Evolutionary conservation across 2,329 filamentous ascomycete species (phyloP), one percentile per base, ranked within the genome.

Genomic region (Epichloe bromicola): DNA sequence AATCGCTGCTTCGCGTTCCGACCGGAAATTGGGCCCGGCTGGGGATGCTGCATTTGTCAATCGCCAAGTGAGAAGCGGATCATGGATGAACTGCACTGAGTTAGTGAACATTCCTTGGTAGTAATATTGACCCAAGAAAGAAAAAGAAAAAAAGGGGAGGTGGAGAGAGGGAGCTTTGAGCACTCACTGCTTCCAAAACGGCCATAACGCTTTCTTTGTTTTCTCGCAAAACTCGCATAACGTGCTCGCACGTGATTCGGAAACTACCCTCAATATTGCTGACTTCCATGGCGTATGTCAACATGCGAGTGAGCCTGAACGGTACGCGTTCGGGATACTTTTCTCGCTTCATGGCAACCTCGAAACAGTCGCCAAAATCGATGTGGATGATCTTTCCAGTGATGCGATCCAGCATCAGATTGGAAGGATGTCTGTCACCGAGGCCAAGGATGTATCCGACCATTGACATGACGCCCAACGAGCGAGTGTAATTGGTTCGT

Each of bases 181-280:
- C 6, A 83, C 86, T 82, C 79, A 93, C 88, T 57, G 93, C 93
- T 78, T 99, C 93, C 51, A 98, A 74, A 19, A 99, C 93, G 33
- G 93, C 93, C 88, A 98, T 96, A 53, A 99, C 79, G 41, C 89
- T 95, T 71, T 98, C 93, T 70, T 98, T 98, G 69, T 98, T 98
- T 58, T 93, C 89, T 51, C 93, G 78, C 57, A 99, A 74, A 14
- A 99, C 90, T 54, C 93, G 82, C 93, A 99, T 99, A 48, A 96
- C 91, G 60, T 95, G 90, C 70, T 98, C 94, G 61, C 91, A 98
- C 5, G 93, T 97, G 52, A 95, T 97, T 54, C 94, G 83, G 83
- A 95, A 99, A 69, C 88, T 95, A 60, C 93, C 93, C 68, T 98
- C 93, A 58, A 98, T 98, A 64, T 99, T 99, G 77, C 90, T 96